Percentiles rank a stretch among this genome's conserved stretches.
Conservation (phyloP, 148 eudicot genomes). For the Vaccinium myrtillus region DNA sequence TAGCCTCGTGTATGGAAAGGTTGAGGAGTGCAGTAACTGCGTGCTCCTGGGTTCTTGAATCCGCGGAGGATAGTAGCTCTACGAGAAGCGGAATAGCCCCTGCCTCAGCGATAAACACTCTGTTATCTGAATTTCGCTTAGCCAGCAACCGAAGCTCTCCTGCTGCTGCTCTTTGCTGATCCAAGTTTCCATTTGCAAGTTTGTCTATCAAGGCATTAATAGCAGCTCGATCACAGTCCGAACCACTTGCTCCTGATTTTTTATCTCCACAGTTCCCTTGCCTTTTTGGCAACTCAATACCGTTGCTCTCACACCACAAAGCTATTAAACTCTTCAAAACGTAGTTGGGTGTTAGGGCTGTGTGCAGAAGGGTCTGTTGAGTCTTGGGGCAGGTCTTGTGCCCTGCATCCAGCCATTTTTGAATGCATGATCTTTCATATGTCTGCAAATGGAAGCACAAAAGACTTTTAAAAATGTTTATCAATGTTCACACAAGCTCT, state of each 20-base stretch:
- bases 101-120: conserved; percentile 80
- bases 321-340: conserved; percentile 85
- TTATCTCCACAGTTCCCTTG: conserved; percentile 33
- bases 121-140: conserved; percentile 77
- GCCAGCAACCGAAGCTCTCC: conserved; percentile 85
- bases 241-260: conserved; percentile 18
- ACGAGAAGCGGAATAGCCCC: conserved; percentile 88
- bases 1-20: conserved; percentile 84
- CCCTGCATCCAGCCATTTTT: conserved; percentile 83
- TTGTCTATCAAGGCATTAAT: conserved; percentile 66
- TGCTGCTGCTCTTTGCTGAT: conserved; percentile 69
- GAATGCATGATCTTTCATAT: conserved; percentile 85
- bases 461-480: background rate
- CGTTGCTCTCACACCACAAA: conserved; percentile 89
- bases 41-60: conserved; percentile 81
- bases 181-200: conserved; percentile 56
- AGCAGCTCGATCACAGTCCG: conserved; percentile 45
- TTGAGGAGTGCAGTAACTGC: conserved; percentile 91
- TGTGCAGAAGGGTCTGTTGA: conserved; percentile 66
- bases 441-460: conserved; percentile 51
- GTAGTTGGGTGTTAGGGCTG: conserved; percentile 77
- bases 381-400: conserved; percentile 89
- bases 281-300: conserved; percentile 76
- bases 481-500: background rate
- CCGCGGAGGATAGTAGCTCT: conserved; percentile 50